Conservation (phyloP, 441 rosid genomes). For the Aleurites moluccanus region DNA sequence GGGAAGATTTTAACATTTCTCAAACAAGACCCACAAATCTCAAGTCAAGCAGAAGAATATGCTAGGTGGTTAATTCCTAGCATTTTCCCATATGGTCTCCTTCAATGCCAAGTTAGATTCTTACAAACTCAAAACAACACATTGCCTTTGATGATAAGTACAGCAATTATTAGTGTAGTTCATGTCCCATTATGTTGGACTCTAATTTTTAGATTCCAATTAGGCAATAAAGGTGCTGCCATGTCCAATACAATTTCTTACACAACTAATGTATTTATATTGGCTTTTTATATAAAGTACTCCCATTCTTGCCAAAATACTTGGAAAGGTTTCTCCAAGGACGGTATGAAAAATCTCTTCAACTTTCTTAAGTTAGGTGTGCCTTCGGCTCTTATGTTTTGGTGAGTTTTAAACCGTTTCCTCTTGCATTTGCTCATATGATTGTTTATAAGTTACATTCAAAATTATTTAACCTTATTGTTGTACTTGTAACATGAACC, state of each 20-base stretch:
- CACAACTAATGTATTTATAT: conserved; percentile 35
- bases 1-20: not conserved
- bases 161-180: conserved; percentile 28
- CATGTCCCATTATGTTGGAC: conserved; percentile 37
- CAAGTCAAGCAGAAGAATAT: not conserved
- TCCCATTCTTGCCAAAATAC: conserved; percentile 36
- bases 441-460: not conserved
- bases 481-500: not conserved
- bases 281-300: conserved; percentile 32
- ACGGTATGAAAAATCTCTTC: conserved; percentile 28
- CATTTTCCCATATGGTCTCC: conserved; percentile 19
- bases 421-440: not conserved
- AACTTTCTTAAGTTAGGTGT: conserved; percentile 32
- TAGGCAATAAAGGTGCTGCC: conserved; percentile 45
- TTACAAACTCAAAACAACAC: conserved; percentile 33
- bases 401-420: conserved; percentile 23
- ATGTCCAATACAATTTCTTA: conserved; percentile 34
- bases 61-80: not conserved
- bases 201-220: conserved; percentile 27
- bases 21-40: not conserved
- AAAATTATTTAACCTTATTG: not conserved
- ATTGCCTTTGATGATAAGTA: conserved; percentile 34
- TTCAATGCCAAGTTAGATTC: conserved; percentile 34
- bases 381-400: conserved; percentile 47
- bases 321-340: conserved; percentile 37